Conservation (phyloP, 164 flowering plant species). For the Aristolochia contorta region DNA sequence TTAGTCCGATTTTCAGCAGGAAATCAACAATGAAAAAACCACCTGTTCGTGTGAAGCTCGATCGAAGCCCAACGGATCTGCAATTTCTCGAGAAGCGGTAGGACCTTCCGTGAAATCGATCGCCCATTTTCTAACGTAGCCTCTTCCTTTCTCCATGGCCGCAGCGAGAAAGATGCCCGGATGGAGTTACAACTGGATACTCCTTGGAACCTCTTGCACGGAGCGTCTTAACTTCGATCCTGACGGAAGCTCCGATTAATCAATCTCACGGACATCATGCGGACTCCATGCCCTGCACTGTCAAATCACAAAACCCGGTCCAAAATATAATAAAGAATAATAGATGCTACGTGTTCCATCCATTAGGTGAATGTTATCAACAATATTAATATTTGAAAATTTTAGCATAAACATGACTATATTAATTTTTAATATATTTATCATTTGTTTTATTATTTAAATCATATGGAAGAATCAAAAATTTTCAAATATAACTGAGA, state of each 20-base stretch:
- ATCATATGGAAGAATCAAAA: too few relatives aligned
- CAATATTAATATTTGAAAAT: too few relatives aligned
- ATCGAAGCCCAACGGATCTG: conserved; percentile 84
- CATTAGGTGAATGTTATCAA: too few relatives aligned
- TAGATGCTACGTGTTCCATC: too few relatives aligned
- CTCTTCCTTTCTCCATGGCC: conserved; percentile 78
- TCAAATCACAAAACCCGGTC: too few relatives aligned
- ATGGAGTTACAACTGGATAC: neutral
- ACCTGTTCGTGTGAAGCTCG: conserved; percentile 82
- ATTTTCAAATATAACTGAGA: too few relatives aligned
- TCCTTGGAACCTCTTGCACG: too few relatives aligned
- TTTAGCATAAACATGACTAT: neutral
- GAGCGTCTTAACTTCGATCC: too few relatives aligned
- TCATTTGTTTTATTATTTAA: neutral
- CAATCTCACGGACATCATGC: too few relatives aligned
- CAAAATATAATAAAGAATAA: too few relatives aligned
- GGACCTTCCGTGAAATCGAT: conserved; percentile 74
- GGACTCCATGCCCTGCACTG: too few relatives aligned
- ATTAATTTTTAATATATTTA: neutral
- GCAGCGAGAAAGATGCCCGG: neutral
- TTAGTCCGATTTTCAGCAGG: neutral
- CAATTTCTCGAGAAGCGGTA: conserved; percentile 53
- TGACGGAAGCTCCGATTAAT: too few relatives aligned
- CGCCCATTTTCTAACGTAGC: conserved; percentile 68
- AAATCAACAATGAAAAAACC: neutral